Conservation (phyloP, 441 rosid genomes). For the Melastoma candidum region DNA sequence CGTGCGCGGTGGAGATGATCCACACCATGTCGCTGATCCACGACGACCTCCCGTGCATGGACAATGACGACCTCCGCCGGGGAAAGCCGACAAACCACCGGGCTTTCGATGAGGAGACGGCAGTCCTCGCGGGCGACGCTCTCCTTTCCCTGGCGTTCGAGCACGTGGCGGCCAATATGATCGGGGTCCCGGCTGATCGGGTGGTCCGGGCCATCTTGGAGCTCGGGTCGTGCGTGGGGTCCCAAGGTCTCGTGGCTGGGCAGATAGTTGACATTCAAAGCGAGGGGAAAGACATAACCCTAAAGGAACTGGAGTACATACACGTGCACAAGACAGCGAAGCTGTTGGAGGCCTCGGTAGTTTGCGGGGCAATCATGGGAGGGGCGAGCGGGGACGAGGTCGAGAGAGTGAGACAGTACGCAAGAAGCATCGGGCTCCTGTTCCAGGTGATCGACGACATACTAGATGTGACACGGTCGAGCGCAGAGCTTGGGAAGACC, state of each 20-base stretch:
- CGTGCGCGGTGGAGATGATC: conserved; percentile 8
- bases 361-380: conserved; percentile 29
- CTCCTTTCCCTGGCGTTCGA: conserved; percentile 29
- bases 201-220: conserved; percentile 20
- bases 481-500: conserved; percentile 3
- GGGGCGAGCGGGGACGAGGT: conserved; percentile 29
- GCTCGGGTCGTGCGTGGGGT: conserved; percentile 25
- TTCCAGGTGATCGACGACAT: conserved; percentile 25
- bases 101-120: conserved; percentile 27
- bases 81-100: conserved; percentile 7
- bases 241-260: conserved; percentile 33
- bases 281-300: conserved; percentile 23
- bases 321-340: conserved; percentile 36
- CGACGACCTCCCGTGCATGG: conserved; percentile 9
- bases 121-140: conserved; percentile 27
- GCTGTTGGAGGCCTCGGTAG: conserved; percentile 31
- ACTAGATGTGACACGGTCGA: conserved; percentile 2
- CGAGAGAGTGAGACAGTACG: conserved; percentile 28
- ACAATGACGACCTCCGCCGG: conserved; percentile 1
- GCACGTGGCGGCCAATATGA: conserved; percentile 14
- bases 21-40: conserved; percentile 10
- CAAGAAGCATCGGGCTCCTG: conserved; percentile 29
- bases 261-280: conserved; percentile 31
- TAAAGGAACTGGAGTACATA: conserved; percentile 28
- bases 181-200: conserved; percentile 11